Conservation (phyloP, 2,329 filamentous ascomycete genomes). For the Aureobasidium melanogenum region DNA sequence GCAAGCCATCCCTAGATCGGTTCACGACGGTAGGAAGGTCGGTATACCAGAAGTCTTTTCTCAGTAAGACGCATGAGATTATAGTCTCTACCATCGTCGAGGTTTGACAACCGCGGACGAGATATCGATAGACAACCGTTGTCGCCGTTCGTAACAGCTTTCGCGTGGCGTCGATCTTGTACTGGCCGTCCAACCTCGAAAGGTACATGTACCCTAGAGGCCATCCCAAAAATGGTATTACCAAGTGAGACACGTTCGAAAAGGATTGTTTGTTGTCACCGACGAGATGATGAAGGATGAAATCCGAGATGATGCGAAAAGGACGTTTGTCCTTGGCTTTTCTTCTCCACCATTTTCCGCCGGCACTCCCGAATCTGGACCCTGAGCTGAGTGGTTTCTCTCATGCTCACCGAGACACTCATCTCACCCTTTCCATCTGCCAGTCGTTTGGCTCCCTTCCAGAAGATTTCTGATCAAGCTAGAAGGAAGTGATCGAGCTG, state of each 20-base stretch:
- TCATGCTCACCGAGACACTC: background rate
- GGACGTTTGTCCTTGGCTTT: background rate
- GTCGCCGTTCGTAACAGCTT: background rate
- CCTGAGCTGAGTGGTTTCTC: background rate
- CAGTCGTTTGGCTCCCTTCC: background rate
- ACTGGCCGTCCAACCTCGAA: background rate
- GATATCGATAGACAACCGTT: constrained; percentile 10
- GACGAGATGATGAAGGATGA: background rate
- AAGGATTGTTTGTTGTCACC: background rate
- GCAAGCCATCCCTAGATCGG: background rate
- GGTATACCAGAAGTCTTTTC: background rate
- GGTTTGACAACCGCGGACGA: background rate
- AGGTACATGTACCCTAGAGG: background rate
- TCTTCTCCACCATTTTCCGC: background rate
- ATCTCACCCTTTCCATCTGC: background rate
- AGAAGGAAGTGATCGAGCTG: background rate
- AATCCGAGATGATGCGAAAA: background rate
- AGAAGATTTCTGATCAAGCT: background rate
- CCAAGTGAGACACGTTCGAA: constrained; percentile 1
- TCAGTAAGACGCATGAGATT: background rate
- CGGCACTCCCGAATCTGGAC: background rate
- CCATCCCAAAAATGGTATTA: background rate
- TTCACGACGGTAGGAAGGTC: background rate
- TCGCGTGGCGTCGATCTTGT: background rate
- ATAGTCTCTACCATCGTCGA: background rate